phyloP scores from a whole-genome alignment of 305 asterid genomes.

The Fraxinus albicans region DNA sequence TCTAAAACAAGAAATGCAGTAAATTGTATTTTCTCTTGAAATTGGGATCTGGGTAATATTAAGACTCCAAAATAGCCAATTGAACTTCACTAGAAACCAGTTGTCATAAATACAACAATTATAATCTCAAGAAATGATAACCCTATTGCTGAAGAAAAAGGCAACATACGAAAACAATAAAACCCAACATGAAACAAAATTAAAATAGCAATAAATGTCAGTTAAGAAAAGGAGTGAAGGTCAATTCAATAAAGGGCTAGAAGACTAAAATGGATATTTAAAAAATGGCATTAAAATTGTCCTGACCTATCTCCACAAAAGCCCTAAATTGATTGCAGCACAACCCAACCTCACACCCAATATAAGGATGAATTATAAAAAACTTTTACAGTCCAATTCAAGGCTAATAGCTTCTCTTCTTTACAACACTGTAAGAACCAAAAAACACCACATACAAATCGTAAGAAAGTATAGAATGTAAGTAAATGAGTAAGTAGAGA shows the following conservation, averaged over 20 bases:
- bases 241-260: conserved; percentile 23
- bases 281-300: conserved; percentile 3
- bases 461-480: not conserved
- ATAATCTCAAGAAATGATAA: not conserved
- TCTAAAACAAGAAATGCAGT: conserved; percentile 21
- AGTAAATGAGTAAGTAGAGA: not conserved
- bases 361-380: not conserved
- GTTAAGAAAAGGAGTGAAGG: conserved; percentile 25
- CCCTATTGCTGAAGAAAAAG: not conserved
- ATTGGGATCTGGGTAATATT: not conserved
- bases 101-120: conserved; percentile 19
- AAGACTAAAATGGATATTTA: not conserved
- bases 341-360: not conserved
- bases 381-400: not conserved
- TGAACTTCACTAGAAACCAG: conserved; percentile 14
- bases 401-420: not conserved
- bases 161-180: not conserved
- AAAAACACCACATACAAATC: not conserved
- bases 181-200: not conserved
- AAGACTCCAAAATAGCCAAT: conserved; percentile 29
- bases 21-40: conserved; percentile 8
- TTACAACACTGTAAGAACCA: not conserved
- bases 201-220: not conserved
- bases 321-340: conserved; percentile 10
- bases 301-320: conserved; percentile 13